phyloP scores from a whole-genome alignment of 2,329 filamentous ascomycete species.

The Aplosporella prunicola region DNA sequence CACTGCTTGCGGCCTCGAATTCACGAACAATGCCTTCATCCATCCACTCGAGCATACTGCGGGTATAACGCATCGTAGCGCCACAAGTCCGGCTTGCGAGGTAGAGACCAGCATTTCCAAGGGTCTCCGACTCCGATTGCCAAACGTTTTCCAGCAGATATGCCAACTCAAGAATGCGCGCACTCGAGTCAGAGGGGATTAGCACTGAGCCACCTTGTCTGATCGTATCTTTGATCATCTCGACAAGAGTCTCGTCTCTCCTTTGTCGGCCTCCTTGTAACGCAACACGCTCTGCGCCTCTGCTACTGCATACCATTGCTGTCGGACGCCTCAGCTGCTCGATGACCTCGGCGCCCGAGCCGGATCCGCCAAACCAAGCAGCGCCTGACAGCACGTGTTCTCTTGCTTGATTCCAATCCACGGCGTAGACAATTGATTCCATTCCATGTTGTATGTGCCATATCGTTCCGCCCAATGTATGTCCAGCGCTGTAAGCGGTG shows the following conservation, averaged over 20 bases:
- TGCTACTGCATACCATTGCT: constrained; percentile 83
- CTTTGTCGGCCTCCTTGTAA: constrained; percentile 64
- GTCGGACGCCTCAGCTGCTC: constrained; percentile 91
- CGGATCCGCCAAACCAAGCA: constrained; percentile 80
- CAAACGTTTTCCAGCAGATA: constrained; percentile 91
- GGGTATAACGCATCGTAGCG: constrained; percentile 80
- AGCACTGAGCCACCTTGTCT: constrained; percentile 79
- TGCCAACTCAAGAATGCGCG: constrained; percentile 82
- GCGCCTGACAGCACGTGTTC: constrained; percentile 92
- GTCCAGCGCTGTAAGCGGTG: constrained; percentile 92
- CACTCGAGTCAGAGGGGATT: constrained; percentile 90
- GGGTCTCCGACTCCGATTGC: constrained; percentile 41
- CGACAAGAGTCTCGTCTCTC: constrained; percentile 75
- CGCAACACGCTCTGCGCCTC: constrained; percentile 63
- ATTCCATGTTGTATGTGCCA: constrained; percentile 97
- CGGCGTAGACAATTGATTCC: constrained; percentile 93
- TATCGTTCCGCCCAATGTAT: constrained; percentile 92
- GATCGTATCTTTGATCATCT: constrained; percentile 70
- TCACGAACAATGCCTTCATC: constrained; percentile 89
- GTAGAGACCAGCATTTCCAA: constrained; percentile 50
- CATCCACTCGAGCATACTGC: constrained; percentile 99
- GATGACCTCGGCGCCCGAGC: constrained; percentile 76
- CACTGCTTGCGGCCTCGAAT: constrained; percentile 58
- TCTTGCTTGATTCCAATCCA: constrained; percentile 96
- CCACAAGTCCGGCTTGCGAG: constrained; percentile 78